A percentile compares a stretch with the other conserved stretches of the same genome.
phyloP scores from a whole-genome alignment of 202 grass and related monocot genomes.

The Cymbopogon flexuosus region DNA sequence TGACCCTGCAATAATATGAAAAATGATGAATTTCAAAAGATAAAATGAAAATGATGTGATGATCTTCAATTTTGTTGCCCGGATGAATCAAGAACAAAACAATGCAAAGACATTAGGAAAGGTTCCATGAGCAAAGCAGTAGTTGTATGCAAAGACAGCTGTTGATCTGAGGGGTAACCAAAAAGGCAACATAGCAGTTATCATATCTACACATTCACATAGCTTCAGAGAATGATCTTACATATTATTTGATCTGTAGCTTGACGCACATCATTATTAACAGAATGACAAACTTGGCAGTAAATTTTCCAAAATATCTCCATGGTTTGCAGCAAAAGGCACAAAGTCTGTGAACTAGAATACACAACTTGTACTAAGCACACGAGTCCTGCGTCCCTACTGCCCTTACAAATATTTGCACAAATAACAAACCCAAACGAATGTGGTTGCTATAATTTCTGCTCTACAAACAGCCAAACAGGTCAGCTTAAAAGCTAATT shows the following conservation, averaged over 20 bases:
- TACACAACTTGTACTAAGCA: background rate
- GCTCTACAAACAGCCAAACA: background rate
- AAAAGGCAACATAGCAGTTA: background rate
- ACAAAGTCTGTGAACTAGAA: background rate
- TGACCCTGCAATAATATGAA: conserved; percentile 41
- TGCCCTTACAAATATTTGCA: background rate
- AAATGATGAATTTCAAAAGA: background rate
- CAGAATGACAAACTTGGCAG: background rate
- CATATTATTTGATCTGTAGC: background rate
- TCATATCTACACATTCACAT: background rate
- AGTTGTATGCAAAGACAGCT: background rate
- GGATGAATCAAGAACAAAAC: background rate
- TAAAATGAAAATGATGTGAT: background rate
- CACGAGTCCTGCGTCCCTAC: background rate
- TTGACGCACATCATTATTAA: conserved; percentile 13
- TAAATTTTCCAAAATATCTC: background rate
- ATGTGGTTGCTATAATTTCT: background rate
- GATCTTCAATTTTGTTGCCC: background rate
- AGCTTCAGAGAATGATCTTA: background rate
- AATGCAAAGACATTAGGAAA: background rate
- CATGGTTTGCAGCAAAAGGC: background rate
- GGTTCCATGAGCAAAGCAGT: background rate
- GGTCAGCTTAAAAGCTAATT: background rate
- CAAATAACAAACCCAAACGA: background rate
- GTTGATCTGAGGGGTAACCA: background rate